Conservation (phyloP, 441 rosid genomes). For the Capsella rubella region DNA sequence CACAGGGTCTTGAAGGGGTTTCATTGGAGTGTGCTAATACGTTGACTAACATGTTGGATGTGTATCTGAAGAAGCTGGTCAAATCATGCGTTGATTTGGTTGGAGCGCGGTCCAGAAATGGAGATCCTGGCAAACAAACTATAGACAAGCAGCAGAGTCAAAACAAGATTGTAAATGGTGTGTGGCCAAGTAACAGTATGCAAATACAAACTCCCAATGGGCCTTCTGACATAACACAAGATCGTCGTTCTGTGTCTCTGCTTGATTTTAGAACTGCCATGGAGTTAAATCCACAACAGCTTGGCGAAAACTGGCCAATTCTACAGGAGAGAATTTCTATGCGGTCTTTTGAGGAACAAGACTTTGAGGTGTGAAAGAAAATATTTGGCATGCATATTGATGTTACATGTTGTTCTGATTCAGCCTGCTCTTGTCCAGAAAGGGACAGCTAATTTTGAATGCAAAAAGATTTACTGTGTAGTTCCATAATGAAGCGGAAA, state of each 20-base stretch:
- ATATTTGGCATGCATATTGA: slow-evolving; percentile 19
- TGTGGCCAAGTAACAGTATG: slow-evolving; percentile 48
- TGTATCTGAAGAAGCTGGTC: slow-evolving; percentile 60
- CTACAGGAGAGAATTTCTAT: slow-evolving; percentile 60
- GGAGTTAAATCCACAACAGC: slow-evolving; percentile 67
- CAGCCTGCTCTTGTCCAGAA: slow-evolving; percentile 36
- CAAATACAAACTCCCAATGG: slow-evolving; percentile 43
- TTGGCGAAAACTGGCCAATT: slow-evolving; percentile 69
- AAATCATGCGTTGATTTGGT: slow-evolving; percentile 56
- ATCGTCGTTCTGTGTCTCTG: slow-evolving; percentile 48
- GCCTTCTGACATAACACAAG: slow-evolving; percentile 46
- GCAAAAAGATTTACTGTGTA: neutral
- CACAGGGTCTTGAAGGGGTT: slow-evolving; percentile 58
- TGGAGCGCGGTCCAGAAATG: slow-evolving; percentile 43
- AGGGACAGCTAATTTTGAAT: slow-evolving; percentile 16
- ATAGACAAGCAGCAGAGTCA: slow-evolving; percentile 46
- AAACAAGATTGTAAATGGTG: slow-evolving; percentile 57
- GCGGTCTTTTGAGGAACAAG: slow-evolving; percentile 56
- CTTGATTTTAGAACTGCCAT: slow-evolving; percentile 67
- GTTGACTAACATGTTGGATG: slow-evolving; percentile 54
- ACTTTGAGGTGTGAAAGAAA: slow-evolving; percentile 44
- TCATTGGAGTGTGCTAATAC: slow-evolving; percentile 57
- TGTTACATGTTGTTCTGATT: slow-evolving; percentile 28
- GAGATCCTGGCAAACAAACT: slow-evolving; percentile 19
- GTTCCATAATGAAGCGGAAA: slow-evolving; percentile 25